Base-by-base conservation (phyloP, 2,329 filamentous ascomycete species). In the Plenodomus lindquistii region DNA sequence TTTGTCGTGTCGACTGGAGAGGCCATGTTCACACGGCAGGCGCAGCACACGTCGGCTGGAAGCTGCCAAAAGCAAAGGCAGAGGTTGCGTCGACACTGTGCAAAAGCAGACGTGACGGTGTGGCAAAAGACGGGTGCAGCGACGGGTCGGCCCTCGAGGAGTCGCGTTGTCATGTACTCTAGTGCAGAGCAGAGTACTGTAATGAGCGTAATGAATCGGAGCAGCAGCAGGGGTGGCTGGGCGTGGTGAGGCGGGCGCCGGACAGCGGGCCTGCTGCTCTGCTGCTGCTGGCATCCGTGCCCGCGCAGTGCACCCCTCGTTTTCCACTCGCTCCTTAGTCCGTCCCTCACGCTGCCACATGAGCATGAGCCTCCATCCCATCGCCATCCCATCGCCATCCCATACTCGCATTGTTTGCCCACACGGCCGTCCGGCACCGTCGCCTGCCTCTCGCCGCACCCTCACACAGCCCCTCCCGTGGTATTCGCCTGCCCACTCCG, bases 401-500 rank as follows among this genome's bases (percentile, higher is more conserved):
- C 62, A 62, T 60, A 59, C 52, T 57, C 65, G 62, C 65, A 62
- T 61, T 65, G 50, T 56, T 8, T 56, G 54, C 54, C 36, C 58
- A 48, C 49, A 48, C 52, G 42, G 48, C 52, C 50, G 24, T 41
- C 39, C 46, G 45, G 42, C 38, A 47, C 55, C 38, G 54, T 45
- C 52, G 45, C 47, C 44, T 37, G 13, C 39, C 38, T 31, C 42
- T 44, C 19, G 13, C 43, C 4, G 27, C 11, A 22, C 15, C 44
- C 48, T 21, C 43, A 29, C 55, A 48, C 62, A 60, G 59, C 63
- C 61, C 48, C 46, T 37, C 42, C 65, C 61, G 53, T 31, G 27
- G 63, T 59, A 45, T 42, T 57, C 59, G 50, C 50, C 63, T 65
- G 52, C 65, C 54, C 45, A 40, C 46, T 48, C 52, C 38, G 54